A percentile compares a stretch with the other conserved stretches of the same genome.
Conservation (phyloP, 164 flowering plant species). For the Platanus orientalis region DNA sequence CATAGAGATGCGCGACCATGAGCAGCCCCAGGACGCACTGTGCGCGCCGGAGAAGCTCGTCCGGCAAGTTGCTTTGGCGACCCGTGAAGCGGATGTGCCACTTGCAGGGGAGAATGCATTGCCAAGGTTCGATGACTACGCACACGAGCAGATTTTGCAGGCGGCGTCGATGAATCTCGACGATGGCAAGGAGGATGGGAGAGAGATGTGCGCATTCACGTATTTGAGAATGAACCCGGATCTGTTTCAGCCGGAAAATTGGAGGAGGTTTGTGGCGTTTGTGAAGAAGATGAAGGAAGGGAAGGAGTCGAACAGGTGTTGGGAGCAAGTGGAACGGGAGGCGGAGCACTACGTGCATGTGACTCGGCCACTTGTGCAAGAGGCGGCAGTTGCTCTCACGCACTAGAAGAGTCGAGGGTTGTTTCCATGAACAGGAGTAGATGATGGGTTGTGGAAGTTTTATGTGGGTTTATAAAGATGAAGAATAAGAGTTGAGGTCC, state of each 20-base stretch:
- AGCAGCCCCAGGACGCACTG: conserved; percentile 87
- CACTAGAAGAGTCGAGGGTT: conserved; percentile 22
- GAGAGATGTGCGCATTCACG: conserved; percentile 87
- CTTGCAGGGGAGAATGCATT: conserved; percentile 96
- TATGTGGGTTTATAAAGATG: no score
- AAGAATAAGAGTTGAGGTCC: no score
- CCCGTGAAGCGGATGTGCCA: conserved; percentile 51
- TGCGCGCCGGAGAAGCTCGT: conserved; percentile 89
- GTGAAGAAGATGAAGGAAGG: conserved; percentile 88
- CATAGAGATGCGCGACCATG: conserved; percentile 91
- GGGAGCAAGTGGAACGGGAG: conserved; percentile 82
- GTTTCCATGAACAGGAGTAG: background rate
- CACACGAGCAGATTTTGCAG: conserved; percentile 65
- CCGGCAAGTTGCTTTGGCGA: conserved; percentile 69
- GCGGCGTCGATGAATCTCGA: conserved; percentile 44
- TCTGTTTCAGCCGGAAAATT: conserved; percentile 76
- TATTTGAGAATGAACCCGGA: conserved; percentile 86
- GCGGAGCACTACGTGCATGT: conserved; percentile 73
- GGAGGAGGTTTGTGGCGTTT: conserved; percentile 73
- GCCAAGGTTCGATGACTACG: conserved; percentile 74
- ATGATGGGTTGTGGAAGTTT: no score
- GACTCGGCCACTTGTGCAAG: conserved; percentile 70
- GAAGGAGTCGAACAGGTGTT: conserved; percentile 34
- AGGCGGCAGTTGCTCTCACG: conserved; percentile 64
- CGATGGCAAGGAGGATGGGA: conserved; percentile 21